A percentile compares a stretch with the other conserved stretches of the same genome.
Evolutionary conservation across 2,329 filamentous ascomycete genomes (phyloP).

Genomic region (Sphaerulina populicola): DNA sequence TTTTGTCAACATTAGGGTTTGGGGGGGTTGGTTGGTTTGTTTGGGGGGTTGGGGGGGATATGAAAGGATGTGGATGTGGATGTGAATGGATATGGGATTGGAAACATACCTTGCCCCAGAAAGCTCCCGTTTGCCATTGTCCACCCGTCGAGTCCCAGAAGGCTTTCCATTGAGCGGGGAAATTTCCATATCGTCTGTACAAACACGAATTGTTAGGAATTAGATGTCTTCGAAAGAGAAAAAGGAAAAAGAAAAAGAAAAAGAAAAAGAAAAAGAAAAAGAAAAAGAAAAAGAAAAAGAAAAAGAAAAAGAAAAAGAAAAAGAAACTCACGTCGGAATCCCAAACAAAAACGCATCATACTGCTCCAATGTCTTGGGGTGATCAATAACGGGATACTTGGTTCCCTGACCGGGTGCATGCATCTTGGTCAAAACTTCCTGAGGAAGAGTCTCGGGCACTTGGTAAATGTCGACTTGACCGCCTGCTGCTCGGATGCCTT

Average conservation of each 20-base stretch:
- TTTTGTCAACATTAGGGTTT: neutral
- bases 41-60: too few species aligned
- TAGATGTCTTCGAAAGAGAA: too few species aligned
- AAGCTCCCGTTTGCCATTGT: slow-evolving; percentile 67
- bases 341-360: slow-evolving; percentile 85
- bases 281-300: too few species aligned
- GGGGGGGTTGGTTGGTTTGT: too few species aligned
- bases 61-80: too few species aligned
- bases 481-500: slow-evolving; percentile 79
- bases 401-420: slow-evolving; percentile 66
- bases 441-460: slow-evolving; percentile 75
- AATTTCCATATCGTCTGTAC: slow-evolving; percentile 71
- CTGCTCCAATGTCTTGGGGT: slow-evolving; percentile 52
- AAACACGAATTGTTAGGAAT: too few species aligned
- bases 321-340: slow-evolving; percentile 61
- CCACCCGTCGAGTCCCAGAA: slow-evolving; percentile 74
- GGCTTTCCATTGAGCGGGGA: slow-evolving; percentile 88
- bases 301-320: too few species aligned
- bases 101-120: slow-evolving; percentile 52
- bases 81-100: too few species aligned
- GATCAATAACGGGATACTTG: slow-evolving; percentile 54
- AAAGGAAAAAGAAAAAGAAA: too few species aligned
- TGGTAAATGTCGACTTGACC: slow-evolving; percentile 76
- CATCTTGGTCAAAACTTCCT: slow-evolving; percentile 85
- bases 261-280: too few species aligned